Conservation (phyloP, 805 yeast species). For the Sugiyamaella americana region DNA sequence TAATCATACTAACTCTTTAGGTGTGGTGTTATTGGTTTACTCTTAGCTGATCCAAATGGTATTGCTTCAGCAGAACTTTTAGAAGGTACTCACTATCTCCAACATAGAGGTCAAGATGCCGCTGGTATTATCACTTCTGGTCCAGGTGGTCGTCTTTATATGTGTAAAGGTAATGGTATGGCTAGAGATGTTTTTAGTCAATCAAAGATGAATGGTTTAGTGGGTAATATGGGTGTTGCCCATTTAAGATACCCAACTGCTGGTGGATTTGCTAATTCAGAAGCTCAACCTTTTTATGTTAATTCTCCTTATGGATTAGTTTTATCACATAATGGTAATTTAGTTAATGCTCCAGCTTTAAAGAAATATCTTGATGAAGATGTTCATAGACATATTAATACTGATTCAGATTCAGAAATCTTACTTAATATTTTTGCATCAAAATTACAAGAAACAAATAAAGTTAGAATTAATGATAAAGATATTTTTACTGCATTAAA, state of each 20-base stretch:
- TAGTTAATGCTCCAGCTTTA: constrained; percentile 78
- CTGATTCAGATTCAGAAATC: constrained; percentile 93
- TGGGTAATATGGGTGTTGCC: constrained; percentile 93
- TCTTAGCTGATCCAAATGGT: constrained; percentile 64
- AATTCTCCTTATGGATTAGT: constrained; percentile 94
- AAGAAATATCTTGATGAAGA: constrained; percentile 79
- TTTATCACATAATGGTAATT: constrained; percentile 88
- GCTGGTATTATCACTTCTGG: constrained; percentile 99
- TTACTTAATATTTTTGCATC: constrained; percentile 85
- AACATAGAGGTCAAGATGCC: constrained; percentile 98
- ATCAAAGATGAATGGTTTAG: constrained; percentile 65
- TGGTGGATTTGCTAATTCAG: constrained; percentile 90
- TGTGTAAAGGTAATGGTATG: constrained; percentile 98
- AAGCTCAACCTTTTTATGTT: constrained; percentile 98
- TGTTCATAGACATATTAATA: constrained; percentile 95
- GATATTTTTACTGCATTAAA: constrained; percentile 82
- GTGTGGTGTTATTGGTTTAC: constrained; percentile 95
- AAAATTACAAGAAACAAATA: constrained; percentile 84
- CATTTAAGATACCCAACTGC: constrained; percentile 97
- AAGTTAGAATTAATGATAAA: constrained; percentile 83
- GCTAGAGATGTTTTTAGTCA: constrained; percentile 95
- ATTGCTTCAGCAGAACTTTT: constrained; percentile 84
- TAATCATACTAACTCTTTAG: not conserved
- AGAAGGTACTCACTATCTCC: constrained; percentile 88
- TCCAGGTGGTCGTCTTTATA: constrained; percentile 84